Evolutionary conservation across 2,329 filamentous ascomycete species (phyloP).

Genomic region (Thelonectria rubi): DNA sequence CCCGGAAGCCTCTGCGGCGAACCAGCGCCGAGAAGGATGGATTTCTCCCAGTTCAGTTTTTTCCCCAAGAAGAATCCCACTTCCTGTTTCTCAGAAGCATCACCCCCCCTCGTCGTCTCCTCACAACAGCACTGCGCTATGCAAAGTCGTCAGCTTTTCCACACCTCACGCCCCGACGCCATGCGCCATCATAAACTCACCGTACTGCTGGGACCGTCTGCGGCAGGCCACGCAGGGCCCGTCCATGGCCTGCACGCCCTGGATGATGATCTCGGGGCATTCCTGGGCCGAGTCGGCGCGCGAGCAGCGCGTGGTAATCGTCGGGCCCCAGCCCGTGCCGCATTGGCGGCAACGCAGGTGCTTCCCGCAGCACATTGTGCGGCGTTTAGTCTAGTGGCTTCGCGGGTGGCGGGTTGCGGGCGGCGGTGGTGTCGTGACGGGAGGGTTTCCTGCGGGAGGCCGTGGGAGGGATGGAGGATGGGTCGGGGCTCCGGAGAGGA

Average conservation of each 20-base stretch:
- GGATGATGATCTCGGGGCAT: slow-evolving; percentile 28
- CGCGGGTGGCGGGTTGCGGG: not conserved
- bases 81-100: too few relatives aligned
- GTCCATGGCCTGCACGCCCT: slow-evolving; percentile 26
- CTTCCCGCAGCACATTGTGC: slow-evolving; percentile 31
- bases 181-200: not conserved
- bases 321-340: slow-evolving; percentile 11
- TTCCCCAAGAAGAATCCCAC: too few relatives aligned
- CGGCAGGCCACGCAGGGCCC: slow-evolving; percentile 24
- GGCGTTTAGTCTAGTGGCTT: not conserved
- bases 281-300: slow-evolving; percentile 21
- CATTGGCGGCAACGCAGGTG: slow-evolving; percentile 33
- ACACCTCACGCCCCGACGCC: too few relatives aligned
- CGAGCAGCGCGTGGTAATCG: slow-evolving; percentile 26
- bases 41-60: too few relatives aligned
- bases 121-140: too few relatives aligned
- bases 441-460: not conserved
- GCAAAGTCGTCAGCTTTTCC: not conserved
- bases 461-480: not conserved
- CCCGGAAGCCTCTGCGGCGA: too few relatives aligned
- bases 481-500: not conserved
- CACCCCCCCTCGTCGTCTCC: too few relatives aligned
- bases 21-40: too few relatives aligned
- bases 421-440: not conserved
- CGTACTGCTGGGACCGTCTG: not conserved